These are phyloP conservation scores for Dimargaris cristalligena DNA, from an alignment of 192 early-diverging fungal genomes.

Conservation along the genomic window DNA sequence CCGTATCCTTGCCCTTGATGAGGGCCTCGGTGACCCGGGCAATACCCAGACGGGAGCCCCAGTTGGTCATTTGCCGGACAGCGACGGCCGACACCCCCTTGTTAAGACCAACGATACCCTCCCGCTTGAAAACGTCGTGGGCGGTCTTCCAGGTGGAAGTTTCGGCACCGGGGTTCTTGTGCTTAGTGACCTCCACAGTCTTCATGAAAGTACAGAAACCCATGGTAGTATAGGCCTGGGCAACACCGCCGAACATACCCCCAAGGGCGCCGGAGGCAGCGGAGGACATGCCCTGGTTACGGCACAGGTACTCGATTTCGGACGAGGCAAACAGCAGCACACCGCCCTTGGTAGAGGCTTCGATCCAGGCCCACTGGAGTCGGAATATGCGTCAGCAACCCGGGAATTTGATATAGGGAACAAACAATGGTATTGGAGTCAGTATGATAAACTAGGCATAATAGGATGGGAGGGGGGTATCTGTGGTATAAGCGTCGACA, in stretches of 20 bases:
- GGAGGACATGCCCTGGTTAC: constrained; percentile 21
- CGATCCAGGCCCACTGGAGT: constrained; percentile 62
- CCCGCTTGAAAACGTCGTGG: constrained; percentile 70
- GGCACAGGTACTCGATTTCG: constrained; percentile 48
- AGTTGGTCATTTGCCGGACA: constrained; percentile 92
- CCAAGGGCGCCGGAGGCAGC: constrained; percentile 69
- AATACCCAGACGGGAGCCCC: constrained; percentile 91
- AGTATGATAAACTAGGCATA: too few species aligned
- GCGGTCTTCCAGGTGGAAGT: constrained; percentile 74
- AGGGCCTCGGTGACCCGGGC: constrained; percentile 48
- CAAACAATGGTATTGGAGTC: too few species aligned
- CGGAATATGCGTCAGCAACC: too few species aligned
- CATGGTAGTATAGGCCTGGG: constrained; percentile 97
- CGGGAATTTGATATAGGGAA: too few species aligned
- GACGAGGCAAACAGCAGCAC: constrained; percentile 57
- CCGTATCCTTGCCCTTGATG: constrained; percentile 36
- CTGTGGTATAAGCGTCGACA: too few species aligned
- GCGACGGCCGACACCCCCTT: constrained; percentile 99
- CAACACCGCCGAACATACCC: constrained; percentile 87
- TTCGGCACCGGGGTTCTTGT: constrained; percentile 52
- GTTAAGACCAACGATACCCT: constrained; percentile 94
- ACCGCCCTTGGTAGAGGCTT: constrained; percentile 62
- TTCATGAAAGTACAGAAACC: constrained; percentile 99
- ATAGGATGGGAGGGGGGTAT: too few species aligned
- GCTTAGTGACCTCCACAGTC: constrained; percentile 95